Evolutionary conservation across 2,329 filamentous ascomycete species (phyloP).

Genomic region (Malbranchea cinnamomea): DNA sequence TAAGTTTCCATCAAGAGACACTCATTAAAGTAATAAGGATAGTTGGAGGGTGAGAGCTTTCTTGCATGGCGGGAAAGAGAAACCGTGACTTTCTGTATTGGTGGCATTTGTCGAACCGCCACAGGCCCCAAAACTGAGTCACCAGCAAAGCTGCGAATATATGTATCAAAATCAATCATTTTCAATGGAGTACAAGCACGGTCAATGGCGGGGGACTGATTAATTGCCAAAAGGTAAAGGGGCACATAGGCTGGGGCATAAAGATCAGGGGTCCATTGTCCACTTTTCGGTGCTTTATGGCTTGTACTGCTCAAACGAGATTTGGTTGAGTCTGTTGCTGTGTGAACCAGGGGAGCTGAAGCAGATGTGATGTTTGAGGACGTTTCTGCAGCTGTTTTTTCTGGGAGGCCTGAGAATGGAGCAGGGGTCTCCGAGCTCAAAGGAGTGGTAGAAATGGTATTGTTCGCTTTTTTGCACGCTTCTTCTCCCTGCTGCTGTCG

Average conservation of each 20-base stretch:
- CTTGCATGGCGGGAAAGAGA: constrained; percentile 7
- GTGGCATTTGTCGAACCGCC: constrained; percentile 7
- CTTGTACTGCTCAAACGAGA: too few species aligned
- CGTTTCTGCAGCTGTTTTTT: neutral
- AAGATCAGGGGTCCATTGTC: constrained; percentile 11
- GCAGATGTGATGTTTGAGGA: too few species aligned
- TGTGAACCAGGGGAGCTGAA: too few species aligned
- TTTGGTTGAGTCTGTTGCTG: too few species aligned
- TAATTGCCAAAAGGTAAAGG: constrained; percentile 14
- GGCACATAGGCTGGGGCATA: constrained; percentile 15
- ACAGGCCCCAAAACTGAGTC: constrained; percentile 9
- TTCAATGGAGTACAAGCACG: constrained; percentile 8
- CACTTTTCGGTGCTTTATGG: neutral
- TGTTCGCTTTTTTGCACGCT: too few species aligned
- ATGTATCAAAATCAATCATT: constrained; percentile 12
- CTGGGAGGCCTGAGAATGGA: neutral
- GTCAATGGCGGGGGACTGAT: constrained; percentile 13
- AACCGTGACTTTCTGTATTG: constrained; percentile 6
- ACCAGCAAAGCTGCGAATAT: constrained; percentile 12
- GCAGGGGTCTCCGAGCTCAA: neutral
- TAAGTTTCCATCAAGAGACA: constrained; percentile 13
- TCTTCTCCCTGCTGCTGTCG: too few species aligned
- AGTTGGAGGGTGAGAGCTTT: constrained; percentile 8
- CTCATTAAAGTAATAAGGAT: constrained; percentile 13
- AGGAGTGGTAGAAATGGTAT: neutral